Percentiles rank a stretch among this genome's conserved stretches.
phyloP scores from a whole-genome alignment of 2,329 filamentous ascomycete species.

The Colletotrichum theobromicola region DNA sequence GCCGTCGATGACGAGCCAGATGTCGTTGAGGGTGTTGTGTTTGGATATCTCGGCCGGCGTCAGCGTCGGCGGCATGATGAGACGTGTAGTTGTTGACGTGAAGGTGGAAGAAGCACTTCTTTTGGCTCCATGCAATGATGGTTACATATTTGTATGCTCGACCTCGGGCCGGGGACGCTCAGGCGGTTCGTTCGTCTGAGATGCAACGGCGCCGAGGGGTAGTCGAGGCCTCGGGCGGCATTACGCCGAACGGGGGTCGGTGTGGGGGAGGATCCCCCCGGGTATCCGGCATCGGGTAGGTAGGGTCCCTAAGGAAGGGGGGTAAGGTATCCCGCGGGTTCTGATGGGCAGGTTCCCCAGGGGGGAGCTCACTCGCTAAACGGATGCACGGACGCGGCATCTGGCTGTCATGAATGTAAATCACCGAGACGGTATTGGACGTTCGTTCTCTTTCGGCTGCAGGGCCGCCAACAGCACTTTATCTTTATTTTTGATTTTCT shows the following conservation, averaged over 20 bases:
- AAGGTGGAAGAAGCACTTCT: not conserved
- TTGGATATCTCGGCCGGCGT: slow-evolving; percentile 47
- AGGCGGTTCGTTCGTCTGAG: not conserved
- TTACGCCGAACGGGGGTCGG: slow-evolving; percentile 7
- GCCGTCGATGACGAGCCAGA: slow-evolving; percentile 71
- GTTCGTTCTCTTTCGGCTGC: not conserved
- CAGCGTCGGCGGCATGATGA: slow-evolving; percentile 29
- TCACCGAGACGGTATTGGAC: not conserved
- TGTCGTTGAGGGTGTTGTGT: slow-evolving; percentile 52
- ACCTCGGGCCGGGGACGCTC: not conserved
- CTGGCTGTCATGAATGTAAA: not conserved
- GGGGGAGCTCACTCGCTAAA: slow-evolving; percentile 1
- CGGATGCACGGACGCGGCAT: not conserved
- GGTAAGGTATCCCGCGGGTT: not conserved
- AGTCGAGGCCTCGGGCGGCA: slow-evolving; percentile 8
- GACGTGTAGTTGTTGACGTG: not conserved
- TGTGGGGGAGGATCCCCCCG: not conserved
- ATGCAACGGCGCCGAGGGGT: not conserved
- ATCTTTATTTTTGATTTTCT: not conserved
- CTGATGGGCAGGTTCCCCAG: not conserved
- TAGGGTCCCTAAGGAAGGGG: not conserved
- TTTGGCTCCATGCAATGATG: not conserved
- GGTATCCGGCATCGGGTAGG: not conserved
- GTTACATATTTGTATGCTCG: not conserved
- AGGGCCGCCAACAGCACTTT: not conserved